Base-by-base conservation (phyloP, 257 asterid genomes). In the Euphrasia confusa region DNA sequence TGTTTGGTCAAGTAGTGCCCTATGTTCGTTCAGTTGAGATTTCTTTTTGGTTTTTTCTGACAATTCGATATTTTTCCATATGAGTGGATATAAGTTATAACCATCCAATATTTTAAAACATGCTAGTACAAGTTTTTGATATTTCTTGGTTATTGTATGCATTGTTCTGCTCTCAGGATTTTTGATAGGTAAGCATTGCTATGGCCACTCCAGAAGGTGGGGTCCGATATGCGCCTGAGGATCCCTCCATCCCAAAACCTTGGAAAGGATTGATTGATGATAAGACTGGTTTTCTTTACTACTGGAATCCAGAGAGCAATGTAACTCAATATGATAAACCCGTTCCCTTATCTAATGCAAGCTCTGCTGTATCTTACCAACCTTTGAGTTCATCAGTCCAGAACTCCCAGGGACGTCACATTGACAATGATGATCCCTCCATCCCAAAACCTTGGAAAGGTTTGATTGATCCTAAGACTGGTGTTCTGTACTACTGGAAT, bases 361-460 rank as follows among this genome's bases (percentile, higher is more conserved):
- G 74, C 72, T 65, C 83, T 75, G 75, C 63, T 30, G 70, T 83
- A 61, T 59, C 77, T 55, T 74, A 75, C 28, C 83, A 85, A 69
- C 52, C 86, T 33, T 52, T 83, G 79, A 88, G 81, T 72, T 83
- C 93, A 3, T 75, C 88, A 0, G 86, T 80, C 60, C 90, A 83
- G 28, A 82, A 77, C 32, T 78, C 94, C 59, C 82, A 70, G 61
- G 86, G 73, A 42, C 71, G 60, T 21, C 67, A 45, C 47, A 63
- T 8, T 63, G 76, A 63, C 8, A 56, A 65, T 11, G 99, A 93
- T 74, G 99, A 93, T 71, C 90, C 96, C 42, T 74, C 87, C 65
- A 95, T 93, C 63, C 99, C 97, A 17, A 93, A 82, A 71, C 99
- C 99, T 18, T 93, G 99, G 99, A 83, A 67, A 78, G 97, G 95